Conservation (phyloP, 176 grass and related monocot genomes). For the Rhipidocladum racemiflorum region DNA sequence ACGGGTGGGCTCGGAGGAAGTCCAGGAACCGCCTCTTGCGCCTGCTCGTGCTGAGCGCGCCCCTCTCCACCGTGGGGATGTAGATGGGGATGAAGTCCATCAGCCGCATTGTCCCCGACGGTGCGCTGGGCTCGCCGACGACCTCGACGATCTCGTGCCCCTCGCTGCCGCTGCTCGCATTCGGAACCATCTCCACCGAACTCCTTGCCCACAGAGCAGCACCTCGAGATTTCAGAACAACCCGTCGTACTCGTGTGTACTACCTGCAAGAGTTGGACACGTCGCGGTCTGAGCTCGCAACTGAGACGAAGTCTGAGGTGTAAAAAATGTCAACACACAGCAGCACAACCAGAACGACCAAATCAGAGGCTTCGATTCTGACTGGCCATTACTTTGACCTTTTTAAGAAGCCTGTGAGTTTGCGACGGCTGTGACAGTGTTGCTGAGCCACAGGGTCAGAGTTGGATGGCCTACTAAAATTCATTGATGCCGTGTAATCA, state of each 20-base stretch:
- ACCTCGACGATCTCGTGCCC: constrained; percentile 40
- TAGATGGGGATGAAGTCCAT: constrained; percentile 76
- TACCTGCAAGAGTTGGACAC: background rate
- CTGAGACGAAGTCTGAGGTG: background rate
- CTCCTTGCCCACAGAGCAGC: background rate
- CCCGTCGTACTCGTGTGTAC: background rate
- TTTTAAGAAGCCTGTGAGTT: background rate
- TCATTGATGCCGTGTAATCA: background rate
- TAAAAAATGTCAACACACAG: background rate
- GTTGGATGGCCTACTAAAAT: constrained; percentile 13
- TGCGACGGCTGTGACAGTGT: background rate
- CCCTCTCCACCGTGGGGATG: constrained; percentile 56
- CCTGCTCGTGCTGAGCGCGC: constrained; percentile 23
- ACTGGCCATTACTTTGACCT: background rate
- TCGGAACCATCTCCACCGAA: constrained; percentile 27
- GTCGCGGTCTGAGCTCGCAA: background rate
- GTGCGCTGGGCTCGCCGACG: background rate
- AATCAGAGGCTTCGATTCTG: background rate
- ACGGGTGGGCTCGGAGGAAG: constrained; percentile 73
- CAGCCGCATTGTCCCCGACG: constrained; percentile 39
- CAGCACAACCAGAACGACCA: constrained; percentile 39
- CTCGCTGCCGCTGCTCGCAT: background rate
- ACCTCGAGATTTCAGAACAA: constrained; percentile 8
- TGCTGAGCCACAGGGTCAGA: background rate
- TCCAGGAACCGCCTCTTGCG: constrained; percentile 64